Conservation (phyloP, 2,329 filamentous ascomycete genomes). For the Monosporascus ibericus region DNA sequence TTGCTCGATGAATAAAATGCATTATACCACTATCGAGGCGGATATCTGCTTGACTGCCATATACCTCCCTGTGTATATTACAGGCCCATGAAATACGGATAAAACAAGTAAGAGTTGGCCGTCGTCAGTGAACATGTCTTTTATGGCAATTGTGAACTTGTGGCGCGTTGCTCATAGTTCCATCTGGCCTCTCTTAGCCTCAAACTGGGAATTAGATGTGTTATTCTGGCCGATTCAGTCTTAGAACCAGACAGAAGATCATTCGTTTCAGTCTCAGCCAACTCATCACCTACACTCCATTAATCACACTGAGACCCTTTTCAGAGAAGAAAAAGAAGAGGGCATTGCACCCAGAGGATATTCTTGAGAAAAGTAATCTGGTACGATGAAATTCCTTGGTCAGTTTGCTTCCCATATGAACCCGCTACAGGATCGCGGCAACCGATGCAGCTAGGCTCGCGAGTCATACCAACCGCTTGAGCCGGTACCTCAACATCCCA, state of each 20-base stretch:
- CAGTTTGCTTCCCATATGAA: neutral
- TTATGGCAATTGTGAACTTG: neutral
- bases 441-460: neutral
- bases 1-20: too few relatives aligned
- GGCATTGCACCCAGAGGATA: neutral
- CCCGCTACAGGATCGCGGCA: neutral
- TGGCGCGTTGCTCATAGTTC: neutral
- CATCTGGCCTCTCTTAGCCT: neutral
- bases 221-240: neutral
- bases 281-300: neutral
- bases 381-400: constrained; percentile 8
- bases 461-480: neutral
- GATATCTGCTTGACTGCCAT: too few relatives aligned
- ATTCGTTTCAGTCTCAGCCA: neutral
- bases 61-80: too few relatives aligned
- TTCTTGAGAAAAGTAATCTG: neutral
- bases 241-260: neutral
- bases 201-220: neutral
- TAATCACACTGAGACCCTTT: neutral
- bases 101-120: too few relatives aligned
- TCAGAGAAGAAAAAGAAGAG: neutral
- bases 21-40: too few relatives aligned
- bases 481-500: neutral
- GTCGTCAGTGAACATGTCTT: neutral
- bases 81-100: too few relatives aligned